phyloP scores from a whole-genome alignment of 805 yeast species.

The Yamadazyma nakazawae region DNA sequence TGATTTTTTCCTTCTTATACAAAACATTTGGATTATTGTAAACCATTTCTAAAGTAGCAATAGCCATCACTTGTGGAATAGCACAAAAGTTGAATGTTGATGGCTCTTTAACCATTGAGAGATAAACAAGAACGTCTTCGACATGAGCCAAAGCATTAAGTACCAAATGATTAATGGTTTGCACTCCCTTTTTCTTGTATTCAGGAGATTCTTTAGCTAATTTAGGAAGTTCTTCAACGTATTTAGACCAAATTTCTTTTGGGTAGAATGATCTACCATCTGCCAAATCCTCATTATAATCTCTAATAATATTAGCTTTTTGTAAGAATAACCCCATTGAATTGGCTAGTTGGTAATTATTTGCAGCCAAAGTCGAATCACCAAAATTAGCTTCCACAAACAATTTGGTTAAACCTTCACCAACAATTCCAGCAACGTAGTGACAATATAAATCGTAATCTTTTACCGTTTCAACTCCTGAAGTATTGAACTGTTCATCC shows the following conservation, averaged over 20 bases:
- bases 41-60: conserved; percentile 85
- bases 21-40: conserved; percentile 78
- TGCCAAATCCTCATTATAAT: conserved; percentile 83
- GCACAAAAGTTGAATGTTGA: conserved; percentile 89
- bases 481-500: conserved; percentile 71
- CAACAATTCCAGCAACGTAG: conserved; percentile 96
- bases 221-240: conserved; percentile 60
- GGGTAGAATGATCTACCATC: conserved; percentile 98
- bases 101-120: conserved; percentile 74
- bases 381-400: conserved; percentile 75
- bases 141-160: conserved; percentile 76
- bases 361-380: conserved; percentile 43
- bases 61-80: conserved; percentile 98
- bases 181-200: conserved; percentile 57
- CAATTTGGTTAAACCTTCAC: conserved; percentile 88
- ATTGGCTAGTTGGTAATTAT: conserved; percentile 58
- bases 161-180: conserved; percentile 79
- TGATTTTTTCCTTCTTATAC: conserved; percentile 72
- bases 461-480: conserved; percentile 72
- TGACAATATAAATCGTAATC: conserved; percentile 93
- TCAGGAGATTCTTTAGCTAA: conserved; percentile 36
- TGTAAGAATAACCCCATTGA: conserved; percentile 95
- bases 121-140: conserved; percentile 69
- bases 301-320: conserved; percentile 94
- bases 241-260: conserved; percentile 83